Conservation (phyloP, 176 grass and related monocot species). For the Dendrocalamus sinicus region DNA sequence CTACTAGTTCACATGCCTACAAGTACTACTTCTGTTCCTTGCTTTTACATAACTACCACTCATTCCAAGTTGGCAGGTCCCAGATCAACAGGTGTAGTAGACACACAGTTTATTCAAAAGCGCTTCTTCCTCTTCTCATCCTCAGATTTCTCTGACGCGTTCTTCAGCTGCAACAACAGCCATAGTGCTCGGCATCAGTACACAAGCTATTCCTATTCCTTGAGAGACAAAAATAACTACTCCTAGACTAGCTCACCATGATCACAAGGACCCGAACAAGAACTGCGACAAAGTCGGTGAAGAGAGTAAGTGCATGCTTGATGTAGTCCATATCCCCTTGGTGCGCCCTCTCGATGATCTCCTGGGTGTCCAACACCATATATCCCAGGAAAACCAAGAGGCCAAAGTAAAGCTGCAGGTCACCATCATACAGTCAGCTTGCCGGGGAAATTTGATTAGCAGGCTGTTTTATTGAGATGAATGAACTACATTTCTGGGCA, state of each 20-base stretch:
- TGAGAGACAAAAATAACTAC: neutral
- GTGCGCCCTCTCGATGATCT: constrained; percentile 74
- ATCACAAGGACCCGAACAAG: constrained; percentile 70
- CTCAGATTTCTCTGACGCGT: constrained; percentile 55
- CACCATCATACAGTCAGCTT: constrained; percentile 4
- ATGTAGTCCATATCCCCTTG: constrained; percentile 67
- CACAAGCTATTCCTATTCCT: neutral
- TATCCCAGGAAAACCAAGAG: constrained; percentile 72
- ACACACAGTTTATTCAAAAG: constrained; percentile 32
- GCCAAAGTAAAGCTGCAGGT: constrained; percentile 70
- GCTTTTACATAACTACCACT: neutral
- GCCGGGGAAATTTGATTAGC: neutral
- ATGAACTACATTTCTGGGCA: neutral
- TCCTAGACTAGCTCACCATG: constrained; percentile 50
- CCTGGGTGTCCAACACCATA: constrained; percentile 77
- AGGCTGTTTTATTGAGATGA: neutral
- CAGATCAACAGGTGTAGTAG: neutral
- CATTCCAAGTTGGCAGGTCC: neutral
- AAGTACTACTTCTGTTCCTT: neutral
- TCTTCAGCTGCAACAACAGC: constrained; percentile 56
- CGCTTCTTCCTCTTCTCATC: constrained; percentile 35
- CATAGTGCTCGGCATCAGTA: neutral
- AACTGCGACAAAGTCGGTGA: constrained; percentile 68
- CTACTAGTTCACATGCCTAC: neutral
- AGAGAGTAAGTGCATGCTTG: constrained; percentile 72